Conservation (phyloP, 306 rosid species). For the Elaeagnus macrophylla region DNA sequence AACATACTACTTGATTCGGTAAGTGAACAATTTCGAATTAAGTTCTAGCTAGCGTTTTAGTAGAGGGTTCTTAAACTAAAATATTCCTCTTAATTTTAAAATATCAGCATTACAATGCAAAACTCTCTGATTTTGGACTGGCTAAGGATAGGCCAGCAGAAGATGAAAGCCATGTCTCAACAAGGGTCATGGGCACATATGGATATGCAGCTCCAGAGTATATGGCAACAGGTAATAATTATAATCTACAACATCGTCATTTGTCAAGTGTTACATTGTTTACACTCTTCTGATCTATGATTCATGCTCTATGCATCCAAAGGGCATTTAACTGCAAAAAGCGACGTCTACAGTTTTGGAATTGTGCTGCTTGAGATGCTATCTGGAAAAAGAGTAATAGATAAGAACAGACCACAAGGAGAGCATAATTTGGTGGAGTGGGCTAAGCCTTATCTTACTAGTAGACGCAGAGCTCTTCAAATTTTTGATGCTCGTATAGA, state of each 20-base stretch:
- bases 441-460: constrained; percentile 81
- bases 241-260: background rate
- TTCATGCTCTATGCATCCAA: constrained; percentile 20
- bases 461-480: constrained; percentile 63
- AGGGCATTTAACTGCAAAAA: constrained; percentile 87
- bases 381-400: constrained; percentile 74
- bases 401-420: constrained; percentile 66
- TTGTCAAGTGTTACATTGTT: background rate
- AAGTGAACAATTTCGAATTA: constrained; percentile 11
- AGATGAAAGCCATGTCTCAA: constrained; percentile 84
- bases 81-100: constrained; percentile 15
- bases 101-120: constrained; percentile 59
- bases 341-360: constrained; percentile 93
- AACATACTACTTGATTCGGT: constrained; percentile 81
- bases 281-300: constrained; percentile 17
- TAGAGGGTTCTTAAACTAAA: constrained; percentile 2
- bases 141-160: constrained; percentile 93
- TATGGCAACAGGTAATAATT: constrained; percentile 75
- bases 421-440: constrained; percentile 80
- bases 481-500: constrained; percentile 72
- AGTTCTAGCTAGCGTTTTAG: constrained; percentile 6
- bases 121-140: constrained; percentile 93
- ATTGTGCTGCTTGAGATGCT: constrained; percentile 85
- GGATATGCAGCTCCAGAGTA: constrained; percentile 99
- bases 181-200: constrained; percentile 93